phyloP scores from a whole-genome alignment of 2,329 filamentous ascomycete genomes.

The Seiridium cupressi region DNA sequence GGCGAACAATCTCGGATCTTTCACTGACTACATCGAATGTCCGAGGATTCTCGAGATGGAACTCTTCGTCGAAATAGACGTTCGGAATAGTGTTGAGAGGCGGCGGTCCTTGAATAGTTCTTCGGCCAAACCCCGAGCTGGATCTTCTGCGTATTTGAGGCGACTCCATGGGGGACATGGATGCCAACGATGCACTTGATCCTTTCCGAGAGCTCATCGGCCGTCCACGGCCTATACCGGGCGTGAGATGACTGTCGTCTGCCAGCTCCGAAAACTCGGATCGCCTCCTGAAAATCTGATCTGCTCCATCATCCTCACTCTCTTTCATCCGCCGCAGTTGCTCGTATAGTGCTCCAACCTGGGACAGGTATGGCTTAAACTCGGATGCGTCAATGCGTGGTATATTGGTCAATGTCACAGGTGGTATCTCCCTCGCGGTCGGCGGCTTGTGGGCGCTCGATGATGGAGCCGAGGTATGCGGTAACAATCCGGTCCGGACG shows the following conservation, averaged over 20 bases:
- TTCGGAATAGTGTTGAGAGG: conserved; percentile 88
- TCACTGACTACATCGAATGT: conserved; percentile 98
- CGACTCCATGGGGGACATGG: conserved; percentile 48
- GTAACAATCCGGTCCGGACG: conserved; percentile 80
- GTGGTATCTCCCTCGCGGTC: conserved; percentile 85
- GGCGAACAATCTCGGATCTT: conserved; percentile 88
- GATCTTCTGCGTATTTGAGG: conserved; percentile 41
- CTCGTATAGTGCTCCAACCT: conserved; percentile 86
- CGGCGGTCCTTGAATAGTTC: conserved; percentile 69
- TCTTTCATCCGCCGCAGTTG: conserved; percentile 83
- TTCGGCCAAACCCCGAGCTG: conserved; percentile 51
- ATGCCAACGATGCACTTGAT: conserved; percentile 45
- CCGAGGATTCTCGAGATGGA: conserved; percentile 91
- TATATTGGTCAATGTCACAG: conserved; percentile 87
- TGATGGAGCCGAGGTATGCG: conserved; percentile 68
- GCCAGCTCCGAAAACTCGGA: conserved; percentile 35
- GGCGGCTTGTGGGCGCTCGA: conserved; percentile 79
- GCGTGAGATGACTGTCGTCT: conserved; percentile 47
- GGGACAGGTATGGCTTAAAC: conserved; percentile 80
- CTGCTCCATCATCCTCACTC: conserved; percentile 62
- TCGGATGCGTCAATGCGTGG: conserved; percentile 74
- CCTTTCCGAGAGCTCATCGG: conserved; percentile 36
- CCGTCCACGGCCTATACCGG: conserved; percentile 30
- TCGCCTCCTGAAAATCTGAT: conserved; percentile 33
- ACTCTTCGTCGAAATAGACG: conserved; percentile 94